Conservation (phyloP, 2,329 filamentous ascomycete species). For the Alternaria rosae region DNA sequence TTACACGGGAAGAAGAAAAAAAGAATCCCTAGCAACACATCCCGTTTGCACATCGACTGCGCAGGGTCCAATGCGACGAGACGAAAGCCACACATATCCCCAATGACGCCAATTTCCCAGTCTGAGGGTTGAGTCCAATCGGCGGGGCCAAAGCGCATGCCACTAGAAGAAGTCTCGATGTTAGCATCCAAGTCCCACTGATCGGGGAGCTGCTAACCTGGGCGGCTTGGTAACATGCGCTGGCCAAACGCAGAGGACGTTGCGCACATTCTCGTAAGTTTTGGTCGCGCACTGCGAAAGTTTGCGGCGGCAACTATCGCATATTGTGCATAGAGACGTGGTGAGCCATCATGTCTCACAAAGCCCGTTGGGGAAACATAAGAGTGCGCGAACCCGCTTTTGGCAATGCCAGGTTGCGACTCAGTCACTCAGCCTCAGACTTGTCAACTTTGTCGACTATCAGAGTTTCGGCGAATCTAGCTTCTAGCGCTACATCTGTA, state of each 20-base stretch:
- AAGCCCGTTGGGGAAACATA: not conserved
- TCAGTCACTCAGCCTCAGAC: not conserved
- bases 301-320: not conserved
- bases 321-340: not conserved
- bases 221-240: not conserved
- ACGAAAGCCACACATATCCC: not conserved
- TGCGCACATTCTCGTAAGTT: not conserved
- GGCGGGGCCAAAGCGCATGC: not conserved
- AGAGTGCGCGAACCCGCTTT: not conserved
- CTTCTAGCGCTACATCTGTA: not conserved
- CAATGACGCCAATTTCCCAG: not conserved
- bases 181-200: not conserved
- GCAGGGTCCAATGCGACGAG: not conserved
- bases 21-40: not conserved
- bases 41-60: not conserved
- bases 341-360: not conserved
- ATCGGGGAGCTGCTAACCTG: not conserved
- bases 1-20: constrained; percentile 7
- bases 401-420: not conserved
- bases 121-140: constrained; percentile 6
- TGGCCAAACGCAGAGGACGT: not conserved
- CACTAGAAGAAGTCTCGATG: constrained; percentile 4
- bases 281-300: not conserved
- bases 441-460: not conserved
- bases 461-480: not conserved